phyloP scores from a whole-genome alignment of 495 filamentous ascomycete genomes.

The Aspergillus sparsus region DNA sequence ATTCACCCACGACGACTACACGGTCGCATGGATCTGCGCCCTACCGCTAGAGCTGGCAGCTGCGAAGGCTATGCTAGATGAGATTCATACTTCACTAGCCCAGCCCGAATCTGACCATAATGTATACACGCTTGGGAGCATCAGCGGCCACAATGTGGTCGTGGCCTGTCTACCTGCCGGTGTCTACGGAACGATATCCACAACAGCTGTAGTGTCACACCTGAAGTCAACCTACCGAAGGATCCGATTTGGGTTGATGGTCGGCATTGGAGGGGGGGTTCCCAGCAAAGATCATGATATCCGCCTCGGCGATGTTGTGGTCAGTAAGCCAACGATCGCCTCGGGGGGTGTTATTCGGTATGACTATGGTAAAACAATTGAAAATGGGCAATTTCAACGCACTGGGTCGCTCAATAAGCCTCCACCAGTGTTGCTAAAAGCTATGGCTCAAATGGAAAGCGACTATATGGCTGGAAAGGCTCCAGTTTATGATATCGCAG shows the following conservation, averaged over 20 bases:
- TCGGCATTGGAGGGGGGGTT: constrained; percentile 36
- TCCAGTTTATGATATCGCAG: no score
- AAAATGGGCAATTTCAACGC: constrained; percentile 32
- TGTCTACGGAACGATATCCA: no score
- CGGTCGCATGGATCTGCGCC: constrained; percentile 16
- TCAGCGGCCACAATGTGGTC: constrained; percentile 27
- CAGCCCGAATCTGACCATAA: neutral
- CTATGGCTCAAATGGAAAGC: constrained; percentile 26
- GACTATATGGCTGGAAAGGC: no score
- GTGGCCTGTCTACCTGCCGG: no score
- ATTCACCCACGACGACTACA: constrained; percentile 13
- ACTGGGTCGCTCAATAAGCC: constrained; percentile 14
- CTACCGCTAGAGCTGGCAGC: constrained; percentile 32
- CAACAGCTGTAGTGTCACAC: neutral
- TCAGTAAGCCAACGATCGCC: constrained; percentile 25
- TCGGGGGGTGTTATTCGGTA: constrained; percentile 35
- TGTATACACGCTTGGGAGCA: constrained; percentile 25
- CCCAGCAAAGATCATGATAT: constrained; percentile 21
- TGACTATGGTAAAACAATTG: constrained; percentile 32
- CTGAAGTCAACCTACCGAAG: constrained; percentile 31
- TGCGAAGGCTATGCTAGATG: constrained; percentile 31
- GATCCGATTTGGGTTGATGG: constrained; percentile 25
- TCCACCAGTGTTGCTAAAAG: no score
- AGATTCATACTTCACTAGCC: constrained; percentile 18
- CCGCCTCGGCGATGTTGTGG: constrained; percentile 47